Evolutionary conservation across 106 monocot species (phyloP), one percentile per base, ranked within the genome.

Genomic region (Chionographis japonica): DNA sequence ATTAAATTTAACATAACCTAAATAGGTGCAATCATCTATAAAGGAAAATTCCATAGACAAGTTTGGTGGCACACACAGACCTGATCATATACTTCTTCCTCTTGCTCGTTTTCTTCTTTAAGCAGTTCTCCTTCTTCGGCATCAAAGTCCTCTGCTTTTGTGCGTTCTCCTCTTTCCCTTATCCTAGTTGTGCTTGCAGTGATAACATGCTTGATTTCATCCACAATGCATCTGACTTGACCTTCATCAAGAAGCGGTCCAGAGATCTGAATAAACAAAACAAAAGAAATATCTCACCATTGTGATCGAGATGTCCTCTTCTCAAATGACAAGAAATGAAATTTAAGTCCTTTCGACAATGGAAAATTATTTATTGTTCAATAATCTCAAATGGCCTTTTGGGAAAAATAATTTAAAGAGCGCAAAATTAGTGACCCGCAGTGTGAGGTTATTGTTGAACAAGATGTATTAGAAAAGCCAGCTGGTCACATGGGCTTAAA

Each of bases 31-130:
- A 51, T 37, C 13, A 53, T 16, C 56, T 6, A 40, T 12, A 16
- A 40, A 9, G 4, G 18, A 56, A 19, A 68, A 16, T 40, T 27
- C 1, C 27, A 27, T 27, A 50, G 64, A 2, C 36, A 61, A 46
- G 46, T 46, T 27, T 46, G 46, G 8, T 46, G 9, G 9, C 8
- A 46, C 9, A 1, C 46, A 51, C 71, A 68, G 58, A 97, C 95
- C 77, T 92, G 89, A 73, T 84, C 86, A 68, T 89, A 97, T 16
- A 97, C 74, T 80, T 97, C 95, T 53, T 98, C 97, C 65, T 98
- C 97, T 73, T 90, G 90, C 40, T 98, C 97, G 79, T 98, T 93
- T 77, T 98, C 97, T 90, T 90, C 92, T 63, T 79, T 78, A 41
- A 98, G 84, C 12, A 98, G 49, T 66, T 98, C 92, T 15, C 91